Evolutionary conservation across 2,329 filamentous ascomycete genomes (phyloP), one percentile per base, ranked within the genome.

Genomic region (Botrytis porri): DNA sequence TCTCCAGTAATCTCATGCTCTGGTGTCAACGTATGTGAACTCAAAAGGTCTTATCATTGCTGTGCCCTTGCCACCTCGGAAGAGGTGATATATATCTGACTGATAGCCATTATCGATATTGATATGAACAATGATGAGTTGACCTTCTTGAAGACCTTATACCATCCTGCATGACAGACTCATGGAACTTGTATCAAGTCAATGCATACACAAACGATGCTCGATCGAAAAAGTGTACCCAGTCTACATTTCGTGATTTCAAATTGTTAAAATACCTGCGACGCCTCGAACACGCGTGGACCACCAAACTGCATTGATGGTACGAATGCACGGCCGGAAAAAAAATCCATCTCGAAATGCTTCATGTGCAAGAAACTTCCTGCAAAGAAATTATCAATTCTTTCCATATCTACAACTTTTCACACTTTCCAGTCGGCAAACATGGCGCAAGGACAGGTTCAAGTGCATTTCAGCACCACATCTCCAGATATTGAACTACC

Each of bases 391-490:
- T 32, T 37, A 54, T 57, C 20, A 54, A 39, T n/a, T 37, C 39
- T 67, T 54, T 25, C 14, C 10, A 18, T 29, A n/a, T 65, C 35
- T 29, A 64, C 18, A 65, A 14, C 32, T 32, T 48, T 67, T 20
- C 25, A 25, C 37, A 41, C 43, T 61, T 29, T 39, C 14, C n/a
- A 45, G 22, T 70, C 32, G 22, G 22, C 62, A 69, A 72, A 69
- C 16, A 72, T 72, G 70, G 62, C 51, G n/a, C 62, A n/a, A 77
- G 73, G 85, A 70, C 89, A 91, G 82, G 86, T 92, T 75, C 90
- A 89, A 82, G 89, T 92, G 75, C 85, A 89, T 82, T 92, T 92
- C 83, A 90, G 87, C 74, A 92, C 90, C 63, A 86, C 85, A 72
- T 87, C 90, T 75, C 81, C 85, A 71, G 88, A 90, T 75, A 83